Conservation (phyloP, 371 early-diverging fungal genomes). For the Circinella minor region DNA sequence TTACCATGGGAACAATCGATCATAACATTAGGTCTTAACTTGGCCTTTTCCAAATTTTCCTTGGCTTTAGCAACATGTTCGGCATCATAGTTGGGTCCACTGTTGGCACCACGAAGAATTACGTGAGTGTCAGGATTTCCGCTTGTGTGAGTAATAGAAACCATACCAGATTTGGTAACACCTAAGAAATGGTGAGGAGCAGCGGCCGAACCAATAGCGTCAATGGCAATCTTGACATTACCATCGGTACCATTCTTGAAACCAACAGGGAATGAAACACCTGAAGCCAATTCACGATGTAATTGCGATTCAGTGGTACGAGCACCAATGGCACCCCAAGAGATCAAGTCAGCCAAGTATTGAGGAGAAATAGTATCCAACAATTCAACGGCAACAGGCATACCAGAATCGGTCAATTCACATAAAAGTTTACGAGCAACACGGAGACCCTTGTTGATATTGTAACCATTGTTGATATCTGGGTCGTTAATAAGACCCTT, state of each 20-base stretch:
- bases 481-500: conserved; percentile 95
- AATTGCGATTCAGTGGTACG: conserved; percentile 93
- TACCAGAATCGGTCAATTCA: conserved; percentile 76
- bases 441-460: conserved; percentile 91
- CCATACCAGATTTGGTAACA: conserved; percentile 92
- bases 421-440: conserved; percentile 82
- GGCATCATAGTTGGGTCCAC: conserved; percentile 85
- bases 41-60: conserved; percentile 62
- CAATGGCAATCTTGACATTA: conserved; percentile 84
- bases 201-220: conserved; percentile 89
- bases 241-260: conserved; percentile 97
- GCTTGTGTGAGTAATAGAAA: conserved; percentile 87
- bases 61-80: conserved; percentile 59
- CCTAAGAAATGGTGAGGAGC: conserved; percentile 90
- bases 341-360: conserved; percentile 88
- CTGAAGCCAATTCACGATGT: conserved; percentile 93
- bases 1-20: conserved; percentile 88
- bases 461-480: conserved; percentile 79
- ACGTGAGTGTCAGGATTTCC: conserved; percentile 75
- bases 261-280: conserved; percentile 93
- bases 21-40: conserved; percentile 69
- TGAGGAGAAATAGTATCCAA: conserved; percentile 95
- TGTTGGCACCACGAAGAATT: conserved; percentile 75
- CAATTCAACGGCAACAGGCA: conserved; percentile 90
- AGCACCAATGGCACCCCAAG: conserved; percentile 96